phyloP scores from a whole-genome alignment of 1,139 yeast species.

The Lodderomyces orthopsilosis region DNA sequence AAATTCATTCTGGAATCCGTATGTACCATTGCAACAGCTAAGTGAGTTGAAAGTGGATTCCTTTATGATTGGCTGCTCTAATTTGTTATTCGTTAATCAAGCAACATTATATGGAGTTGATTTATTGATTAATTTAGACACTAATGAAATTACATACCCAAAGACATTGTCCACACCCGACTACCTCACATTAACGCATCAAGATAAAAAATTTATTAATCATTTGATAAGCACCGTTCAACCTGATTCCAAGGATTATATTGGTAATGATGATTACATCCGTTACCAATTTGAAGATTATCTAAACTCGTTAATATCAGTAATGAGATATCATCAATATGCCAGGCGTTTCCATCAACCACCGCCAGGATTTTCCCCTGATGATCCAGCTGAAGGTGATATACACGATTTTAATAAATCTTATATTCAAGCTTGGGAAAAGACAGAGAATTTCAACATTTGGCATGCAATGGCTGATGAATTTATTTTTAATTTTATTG shows the following conservation, averaged over 20 bases:
- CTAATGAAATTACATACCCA: slow-evolving; percentile 43
- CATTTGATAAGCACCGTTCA: slow-evolving; percentile 20
- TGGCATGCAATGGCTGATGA: slow-evolving; percentile 80
- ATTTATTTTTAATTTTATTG: slow-evolving; percentile 82
- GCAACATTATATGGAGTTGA: slow-evolving; percentile 53
- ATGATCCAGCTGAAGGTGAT: slow-evolving; percentile 23
- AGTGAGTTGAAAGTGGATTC: slow-evolving; percentile 64
- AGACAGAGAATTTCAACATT: slow-evolving; percentile 63
- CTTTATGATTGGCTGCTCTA: slow-evolving; percentile 85
- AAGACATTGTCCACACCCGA: slow-evolving; percentile 21
- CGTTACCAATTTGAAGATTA: slow-evolving; percentile 90
- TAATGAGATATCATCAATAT: slow-evolving; percentile 68
- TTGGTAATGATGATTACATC: slow-evolving; percentile 88
- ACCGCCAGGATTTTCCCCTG: slow-evolving; percentile 42
- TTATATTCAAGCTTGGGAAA: slow-evolving; percentile 65
- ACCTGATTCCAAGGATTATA: slow-evolving; percentile 21
- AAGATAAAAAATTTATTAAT: slow-evolving; percentile 76
- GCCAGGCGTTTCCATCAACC: slow-evolving; percentile 38
- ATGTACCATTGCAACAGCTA: slow-evolving; percentile 86
- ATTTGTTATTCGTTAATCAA: slow-evolving; percentile 71
- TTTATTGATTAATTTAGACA: slow-evolving; percentile 38
- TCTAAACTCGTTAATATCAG: slow-evolving; percentile 68
- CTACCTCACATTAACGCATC: slow-evolving; percentile 51
- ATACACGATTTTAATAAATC: slow-evolving; percentile 43
- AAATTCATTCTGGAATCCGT: slow-evolving; percentile 90